Percentiles rank a stretch among this genome's conserved stretches.
Conservation (phyloP, 192 early-diverging fungal species). For the Coemansia sp. region DNA sequence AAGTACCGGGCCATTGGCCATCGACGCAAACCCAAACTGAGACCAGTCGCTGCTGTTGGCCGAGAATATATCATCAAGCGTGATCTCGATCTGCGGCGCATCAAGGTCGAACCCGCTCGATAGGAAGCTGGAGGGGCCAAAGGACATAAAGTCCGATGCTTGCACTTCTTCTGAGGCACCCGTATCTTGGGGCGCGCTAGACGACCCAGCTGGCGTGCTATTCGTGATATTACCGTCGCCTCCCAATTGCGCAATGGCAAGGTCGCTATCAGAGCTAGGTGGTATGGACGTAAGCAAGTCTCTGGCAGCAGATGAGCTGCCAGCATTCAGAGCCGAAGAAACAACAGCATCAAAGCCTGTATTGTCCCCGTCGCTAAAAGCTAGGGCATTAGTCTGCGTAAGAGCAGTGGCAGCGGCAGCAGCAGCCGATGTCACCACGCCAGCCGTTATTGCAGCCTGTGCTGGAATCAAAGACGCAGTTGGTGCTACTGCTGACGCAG, state of each 20-base stretch:
- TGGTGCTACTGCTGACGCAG: neutral
- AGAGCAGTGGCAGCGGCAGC: neutral
- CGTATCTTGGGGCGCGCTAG: constrained; percentile 6
- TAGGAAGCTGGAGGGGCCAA: constrained; percentile 55
- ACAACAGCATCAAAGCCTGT: neutral
- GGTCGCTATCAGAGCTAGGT: neutral
- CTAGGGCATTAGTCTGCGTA: neutral
- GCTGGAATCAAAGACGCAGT: neutral
- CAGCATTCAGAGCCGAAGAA: neutral
- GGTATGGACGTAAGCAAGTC: neutral
- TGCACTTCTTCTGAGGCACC: constrained; percentile 29
- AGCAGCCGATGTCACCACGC: neutral
- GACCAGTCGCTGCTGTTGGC: constrained; percentile 50
- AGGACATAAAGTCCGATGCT: constrained; percentile 57
- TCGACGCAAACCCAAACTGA: constrained; percentile 47
- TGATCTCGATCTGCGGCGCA: constrained; percentile 58
- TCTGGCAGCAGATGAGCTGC: neutral
- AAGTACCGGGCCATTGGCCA: constrained; percentile 28
- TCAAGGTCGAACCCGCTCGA: constrained; percentile 55
- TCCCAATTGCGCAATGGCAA: neutral
- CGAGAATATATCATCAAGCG: constrained; percentile 57
- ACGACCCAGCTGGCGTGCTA: neutral
- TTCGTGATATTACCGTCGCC: neutral
- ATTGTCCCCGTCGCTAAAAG: neutral
- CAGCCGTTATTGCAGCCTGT: neutral